Evolutionary conservation across 441 rosid genomes (phyloP), one percentile per base, ranked within the genome.

Genomic region (Gossypium gossypioides): DNA sequence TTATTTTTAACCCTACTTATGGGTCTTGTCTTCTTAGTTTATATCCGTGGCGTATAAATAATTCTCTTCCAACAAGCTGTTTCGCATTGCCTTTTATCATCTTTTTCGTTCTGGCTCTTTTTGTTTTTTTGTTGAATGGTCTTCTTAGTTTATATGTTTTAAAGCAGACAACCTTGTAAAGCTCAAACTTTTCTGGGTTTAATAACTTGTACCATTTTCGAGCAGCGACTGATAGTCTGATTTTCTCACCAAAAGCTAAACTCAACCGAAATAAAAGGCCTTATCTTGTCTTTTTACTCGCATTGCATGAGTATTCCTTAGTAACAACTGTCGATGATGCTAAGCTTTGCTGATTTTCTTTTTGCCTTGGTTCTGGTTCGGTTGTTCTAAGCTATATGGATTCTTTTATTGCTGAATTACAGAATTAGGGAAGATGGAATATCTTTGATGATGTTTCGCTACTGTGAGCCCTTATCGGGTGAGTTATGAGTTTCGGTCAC

Each of bases 321-420:
- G 34, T 22, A 61, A 59, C 32, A 25, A 46, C 71, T n/a, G 7
- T 48, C 12, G 4, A 7, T 22, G 58, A 24, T 48, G 37, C 4
- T 15, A 24, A 7, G 37, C 22, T 4, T 24, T 3, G n/a, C 6
- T 37, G 21, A 27, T 63, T 50, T 27, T n/a, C 44, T 56, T 37
- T 25, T 69, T 75, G 52, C 48, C 24, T 75, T 64, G 73, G 57
- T 72, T 60, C 7, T 19, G 29, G 56, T 34, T 12, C 25, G 22
- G 60, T 79, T 8, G 56, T 42, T 56, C 76, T 74, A 72, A 76
- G 82, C 69, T 74, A 59, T 72, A 67, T 76, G 70, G 9, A 18
- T 54, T 19, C 58, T 54, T 54, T 50, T 15, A 50, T 15, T 50
- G 55, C 55, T 50, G 55, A 50, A 50, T 50, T 50, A 50, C 19